Evolutionary conservation across 1,284 basidiomycete genomes (phyloP).

Genomic region (Ceratobasidium theobromae): DNA sequence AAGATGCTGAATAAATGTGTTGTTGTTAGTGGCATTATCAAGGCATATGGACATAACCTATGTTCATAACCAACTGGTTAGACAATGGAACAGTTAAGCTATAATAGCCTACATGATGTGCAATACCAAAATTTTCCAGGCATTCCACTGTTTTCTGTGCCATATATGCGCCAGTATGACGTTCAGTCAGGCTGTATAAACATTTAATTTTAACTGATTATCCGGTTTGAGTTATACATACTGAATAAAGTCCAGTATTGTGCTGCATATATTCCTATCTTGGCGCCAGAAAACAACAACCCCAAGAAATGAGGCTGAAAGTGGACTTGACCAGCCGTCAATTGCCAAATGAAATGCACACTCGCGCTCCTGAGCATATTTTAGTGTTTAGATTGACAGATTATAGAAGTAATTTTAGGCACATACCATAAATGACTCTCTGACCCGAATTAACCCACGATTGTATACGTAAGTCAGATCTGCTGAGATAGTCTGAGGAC

Average conservation of each 20-base stretch:
- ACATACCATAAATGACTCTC: not conserved
- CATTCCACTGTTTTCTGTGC: not conserved
- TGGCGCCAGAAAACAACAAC: constrained; percentile 11
- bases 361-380: not conserved
- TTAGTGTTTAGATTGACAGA: not conserved
- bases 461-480: constrained; percentile 13
- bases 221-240: not conserved
- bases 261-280: not conserved
- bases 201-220: not conserved
- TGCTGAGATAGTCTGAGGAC: not conserved
- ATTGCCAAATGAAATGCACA: constrained; percentile 3
- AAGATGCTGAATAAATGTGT: not conserved
- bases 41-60: constrained; percentile 11
- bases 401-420: not conserved
- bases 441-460: not conserved
- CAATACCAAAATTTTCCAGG: not conserved
- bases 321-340: constrained; percentile 26
- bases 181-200: not conserved
- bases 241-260: constrained; percentile 22
- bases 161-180: constrained; percentile 2
- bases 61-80: not conserved
- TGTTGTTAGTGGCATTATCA: constrained; percentile 10
- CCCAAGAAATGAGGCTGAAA: constrained; percentile 9
- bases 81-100: not conserved
- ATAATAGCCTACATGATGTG: not conserved